Evolutionary conservation across 768 basidiomycete species (phyloP), one percentile per base, ranked within the genome.

Genomic region (Lentinula lateritia): DNA sequence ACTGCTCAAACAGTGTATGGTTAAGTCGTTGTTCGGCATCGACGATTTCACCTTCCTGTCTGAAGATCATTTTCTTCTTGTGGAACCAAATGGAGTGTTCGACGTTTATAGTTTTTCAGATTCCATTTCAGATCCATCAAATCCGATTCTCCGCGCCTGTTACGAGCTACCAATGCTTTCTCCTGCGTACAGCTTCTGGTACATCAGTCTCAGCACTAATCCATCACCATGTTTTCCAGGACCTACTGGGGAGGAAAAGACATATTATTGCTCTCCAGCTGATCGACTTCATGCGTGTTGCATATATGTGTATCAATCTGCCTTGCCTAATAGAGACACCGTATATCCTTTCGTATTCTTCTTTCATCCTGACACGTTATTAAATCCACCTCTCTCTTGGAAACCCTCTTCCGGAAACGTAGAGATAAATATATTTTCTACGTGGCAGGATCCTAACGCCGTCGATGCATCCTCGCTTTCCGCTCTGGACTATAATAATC

Each of bases 21-120:
- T 83, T 70, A 68, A 70, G n/a, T 73, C 76, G 18, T 63, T 65
- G 28, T 70, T 76, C 1, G 79, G 78, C 3, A 82, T 84, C 42
- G 80, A 83, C 62, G 83, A 85, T 60, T 84, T 84, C 62, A 79
- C 76, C 0, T 82, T 84, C 63, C 69, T 84, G 16, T 76, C 79
- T 1, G 70, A 74, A 20, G 69, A 76, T 35, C 72, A 77, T 0
- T 81, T 83, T 59, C 75, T 85, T 48, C 67, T 84, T 20, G 78
- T 81, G 32, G 72, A 76, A 2, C 79, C 80, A 5, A 72, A 71
- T 8, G 83, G 81, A 1, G 71, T 68, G 61, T 79, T 84, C 59
- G 80, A 82, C 64, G 76, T 83, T 7, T 84, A 78, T 64, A 75
- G 71, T 2, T 84, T 85, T 63, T 63, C 67, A 1, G 75, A 76